Percentiles rank a stretch among this genome's conserved stretches.
Conservation (phyloP, 2,329 filamentous ascomycete species). For the Didymella pinodella region DNA sequence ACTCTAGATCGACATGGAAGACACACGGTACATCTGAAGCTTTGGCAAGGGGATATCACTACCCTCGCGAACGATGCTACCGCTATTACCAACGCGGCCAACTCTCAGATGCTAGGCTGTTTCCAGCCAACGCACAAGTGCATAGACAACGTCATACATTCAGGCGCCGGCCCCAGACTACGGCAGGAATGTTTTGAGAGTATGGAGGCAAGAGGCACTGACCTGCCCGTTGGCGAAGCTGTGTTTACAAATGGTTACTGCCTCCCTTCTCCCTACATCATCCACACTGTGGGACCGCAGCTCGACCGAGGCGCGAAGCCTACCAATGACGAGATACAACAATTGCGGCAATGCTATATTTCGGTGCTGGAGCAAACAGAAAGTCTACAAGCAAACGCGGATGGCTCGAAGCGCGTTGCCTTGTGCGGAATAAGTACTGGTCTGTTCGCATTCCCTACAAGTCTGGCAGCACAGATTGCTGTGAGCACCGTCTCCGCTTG, state of each 20-base stretch:
- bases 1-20: slow-evolving; percentile 1
- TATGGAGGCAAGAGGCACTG: slow-evolving; percentile 33
- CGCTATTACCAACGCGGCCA: slow-evolving; percentile 50
- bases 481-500: slow-evolving; percentile 39
- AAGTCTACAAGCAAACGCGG: slow-evolving; percentile 26
- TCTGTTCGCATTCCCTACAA: slow-evolving; percentile 46
- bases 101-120: slow-evolving; percentile 47
- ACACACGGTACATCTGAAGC: slow-evolving; percentile 24
- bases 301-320: slow-evolving; percentile 33
- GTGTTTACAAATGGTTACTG: slow-evolving; percentile 40
- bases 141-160: slow-evolving; percentile 51
- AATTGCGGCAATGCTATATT: slow-evolving; percentile 42
- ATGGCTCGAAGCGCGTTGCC: slow-evolving; percentile 40
- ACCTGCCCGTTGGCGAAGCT: slow-evolving; percentile 38
- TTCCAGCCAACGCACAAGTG: slow-evolving; percentile 47
- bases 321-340: slow-evolving; percentile 24
- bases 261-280: slow-evolving; percentile 39
- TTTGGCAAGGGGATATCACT: slow-evolving; percentile 51
- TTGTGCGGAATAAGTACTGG: slow-evolving; percentile 51
- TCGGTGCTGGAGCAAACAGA: slow-evolving; percentile 44
- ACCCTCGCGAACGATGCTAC: slow-evolving; percentile 38
- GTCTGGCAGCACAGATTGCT: slow-evolving; percentile 40
- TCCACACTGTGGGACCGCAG: slow-evolving; percentile 50
- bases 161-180: slow-evolving; percentile 42
- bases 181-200: slow-evolving; percentile 41